phyloP scores from a whole-genome alignment of 805 yeast genomes.

The Ogataea paraovalis region DNA sequence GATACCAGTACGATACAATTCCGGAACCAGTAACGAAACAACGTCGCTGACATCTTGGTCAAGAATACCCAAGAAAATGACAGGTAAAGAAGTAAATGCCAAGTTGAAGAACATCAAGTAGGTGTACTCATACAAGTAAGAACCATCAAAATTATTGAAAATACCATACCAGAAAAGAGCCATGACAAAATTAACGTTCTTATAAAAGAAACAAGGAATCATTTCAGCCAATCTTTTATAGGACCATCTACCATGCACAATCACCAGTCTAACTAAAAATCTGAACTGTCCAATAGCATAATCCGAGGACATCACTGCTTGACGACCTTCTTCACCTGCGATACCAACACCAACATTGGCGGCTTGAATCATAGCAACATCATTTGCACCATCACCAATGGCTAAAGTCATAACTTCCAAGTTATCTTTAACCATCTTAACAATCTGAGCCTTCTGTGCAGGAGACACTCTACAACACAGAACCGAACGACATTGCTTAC shows the following conservation, averaged over 20 bases:
- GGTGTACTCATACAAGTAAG: conserved; percentile 74
- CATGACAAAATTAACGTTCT: conserved; percentile 69
- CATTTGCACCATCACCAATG: conserved; percentile 85
- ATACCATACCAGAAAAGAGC: conserved; percentile 77
- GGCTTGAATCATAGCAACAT: conserved; percentile 84
- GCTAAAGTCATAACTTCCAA: conserved; percentile 75
- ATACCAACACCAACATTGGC: conserved; percentile 85
- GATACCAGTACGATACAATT: conserved; percentile 65
- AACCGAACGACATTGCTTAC: conserved; percentile 76
- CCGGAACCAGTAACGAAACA: conserved; percentile 65
- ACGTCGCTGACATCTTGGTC: conserved; percentile 74
- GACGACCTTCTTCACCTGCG: conserved; percentile 85
- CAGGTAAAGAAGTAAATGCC: conserved; percentile 78
- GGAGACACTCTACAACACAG: conserved; percentile 83
- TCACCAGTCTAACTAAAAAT: conserved; percentile 55
- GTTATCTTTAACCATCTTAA: conserved; percentile 56
- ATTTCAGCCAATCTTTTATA: conserved; percentile 70
- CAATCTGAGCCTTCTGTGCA: conserved; percentile 76
- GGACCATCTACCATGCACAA: conserved; percentile 85
- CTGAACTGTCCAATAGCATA: conserved; percentile 80
- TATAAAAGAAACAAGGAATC: conserved; percentile 77
- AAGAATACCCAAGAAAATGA: conserved; percentile 63
- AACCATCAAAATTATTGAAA: conserved; percentile 65
- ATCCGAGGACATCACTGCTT: conserved; percentile 84
- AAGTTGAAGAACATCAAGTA: conserved; percentile 74